Evolutionary conservation across 2,329 filamentous ascomycete genomes (phyloP).

Genomic region (Diaporthe citrichinensis): DNA sequence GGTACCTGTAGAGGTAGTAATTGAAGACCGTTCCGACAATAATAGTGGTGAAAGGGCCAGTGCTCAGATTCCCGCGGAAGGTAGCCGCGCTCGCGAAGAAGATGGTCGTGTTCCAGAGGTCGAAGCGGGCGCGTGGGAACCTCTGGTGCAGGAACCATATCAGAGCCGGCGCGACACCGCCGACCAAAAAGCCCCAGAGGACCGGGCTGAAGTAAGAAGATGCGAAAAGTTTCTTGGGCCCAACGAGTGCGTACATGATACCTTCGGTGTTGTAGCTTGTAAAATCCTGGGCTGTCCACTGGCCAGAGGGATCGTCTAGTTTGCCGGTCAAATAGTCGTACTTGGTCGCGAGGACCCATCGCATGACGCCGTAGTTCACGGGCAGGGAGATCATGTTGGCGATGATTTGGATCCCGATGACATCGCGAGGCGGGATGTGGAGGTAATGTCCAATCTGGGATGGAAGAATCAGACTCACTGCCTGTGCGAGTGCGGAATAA

Average conservation of each 20-base stretch:
- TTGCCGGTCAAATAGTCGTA: constrained; percentile 41
- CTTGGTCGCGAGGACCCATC: constrained; percentile 42
- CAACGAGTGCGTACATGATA: constrained; percentile 44
- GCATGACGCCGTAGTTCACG: constrained; percentile 45
- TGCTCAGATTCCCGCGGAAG: constrained; percentile 43
- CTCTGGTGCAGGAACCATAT: constrained; percentile 43
- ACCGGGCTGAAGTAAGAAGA: constrained; percentile 42
- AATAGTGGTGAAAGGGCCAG: constrained; percentile 42
- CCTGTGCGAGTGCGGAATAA: too few relatives aligned
- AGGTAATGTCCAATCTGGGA: constrained; percentile 40
- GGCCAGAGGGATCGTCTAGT: constrained; percentile 39
- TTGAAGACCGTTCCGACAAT: constrained; percentile 43
- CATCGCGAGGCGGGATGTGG: constrained; percentile 43
- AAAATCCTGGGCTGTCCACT: constrained; percentile 44
- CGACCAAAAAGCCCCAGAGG: constrained; percentile 43
- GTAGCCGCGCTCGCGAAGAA: constrained; percentile 43
- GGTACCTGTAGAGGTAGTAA: constrained; percentile 43
- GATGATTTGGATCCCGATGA: constrained; percentile 44
- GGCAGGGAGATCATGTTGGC: constrained; percentile 43
- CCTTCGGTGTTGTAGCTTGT: constrained; percentile 43
- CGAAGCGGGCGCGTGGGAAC: constrained; percentile 40
- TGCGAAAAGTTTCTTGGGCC: constrained; percentile 42
- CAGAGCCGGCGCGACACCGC: constrained; percentile 35
- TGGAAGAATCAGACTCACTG: not conserved
- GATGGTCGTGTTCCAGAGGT: constrained; percentile 45